Evolutionary conservation across 192 early-diverging fungal species (phyloP).

Genomic region (Coemansia aciculifera): DNA sequence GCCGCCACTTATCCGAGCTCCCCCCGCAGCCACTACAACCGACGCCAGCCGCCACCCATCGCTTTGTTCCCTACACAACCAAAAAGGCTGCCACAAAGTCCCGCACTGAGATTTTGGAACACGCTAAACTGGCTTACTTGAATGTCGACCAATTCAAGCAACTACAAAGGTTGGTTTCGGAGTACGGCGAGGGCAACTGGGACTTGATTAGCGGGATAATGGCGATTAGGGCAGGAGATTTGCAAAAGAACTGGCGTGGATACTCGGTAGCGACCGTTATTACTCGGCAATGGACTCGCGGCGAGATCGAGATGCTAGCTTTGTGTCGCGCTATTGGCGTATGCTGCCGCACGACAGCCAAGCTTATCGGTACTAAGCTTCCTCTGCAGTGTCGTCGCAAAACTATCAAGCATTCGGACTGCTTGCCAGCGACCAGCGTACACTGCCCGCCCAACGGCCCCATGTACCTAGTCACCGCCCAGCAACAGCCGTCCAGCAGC

Average conservation of each 20-base stretch:
- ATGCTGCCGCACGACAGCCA: slow-evolving; percentile 30
- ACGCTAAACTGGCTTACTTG: slow-evolving; percentile 24
- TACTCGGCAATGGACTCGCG: slow-evolving; percentile 29
- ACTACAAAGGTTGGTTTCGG: slow-evolving; percentile 27
- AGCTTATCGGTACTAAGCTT: slow-evolving; percentile 45
- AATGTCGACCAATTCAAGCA: slow-evolving; percentile 37
- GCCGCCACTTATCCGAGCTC: background rate
- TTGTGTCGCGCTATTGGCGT: slow-evolving; percentile 34
- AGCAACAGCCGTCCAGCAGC: background rate
- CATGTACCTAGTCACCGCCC: slow-evolving; percentile 2
- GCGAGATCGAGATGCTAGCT: slow-evolving; percentile 32
- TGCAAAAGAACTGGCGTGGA: slow-evolving; percentile 39
- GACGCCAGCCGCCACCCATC: background rate
- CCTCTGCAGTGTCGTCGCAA: slow-evolving; percentile 49
- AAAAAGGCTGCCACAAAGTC: background rate
- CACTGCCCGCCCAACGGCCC: slow-evolving; percentile 7
- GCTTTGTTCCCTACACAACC: background rate
- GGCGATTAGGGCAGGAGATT: slow-evolving; percentile 27
- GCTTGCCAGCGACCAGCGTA: background rate
- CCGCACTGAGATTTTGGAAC: background rate
- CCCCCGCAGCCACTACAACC: background rate
- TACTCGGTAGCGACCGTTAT: slow-evolving; percentile 26
- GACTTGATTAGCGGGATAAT: slow-evolving; percentile 18
- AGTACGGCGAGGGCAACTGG: slow-evolving; percentile 46
- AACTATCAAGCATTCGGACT: slow-evolving; percentile 17